Base-by-base conservation (phyloP, 225 moss, liverwort and hornwort genomes). In the Physcomitrellopsis africana region DNA sequence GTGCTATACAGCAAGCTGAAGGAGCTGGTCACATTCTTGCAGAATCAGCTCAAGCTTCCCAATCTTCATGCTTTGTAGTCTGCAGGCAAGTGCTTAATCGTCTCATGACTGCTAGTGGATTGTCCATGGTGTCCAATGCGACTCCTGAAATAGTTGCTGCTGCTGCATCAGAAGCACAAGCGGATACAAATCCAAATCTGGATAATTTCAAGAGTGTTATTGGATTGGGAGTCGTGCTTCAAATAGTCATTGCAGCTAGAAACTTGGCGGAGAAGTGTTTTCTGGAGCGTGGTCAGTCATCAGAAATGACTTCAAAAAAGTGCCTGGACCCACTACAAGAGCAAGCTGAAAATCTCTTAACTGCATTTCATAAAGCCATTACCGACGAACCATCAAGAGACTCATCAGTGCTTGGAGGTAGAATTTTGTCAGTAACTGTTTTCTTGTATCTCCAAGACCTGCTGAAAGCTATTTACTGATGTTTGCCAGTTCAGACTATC, bases 381-480 rank as follows among this genome's bases (percentile, higher is more conserved):
- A 53, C 69, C 23, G 72, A 81, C 10, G 65, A 81, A 60, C 60
- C 60, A 73, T 64, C 77, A 32, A 64, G 63, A 45, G 76, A 79
- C 52, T 76, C 80, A 69, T 48, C 72, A 69, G 72, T 70, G 79
- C 80, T 83, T 60, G 92, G 94, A 85, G 94, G 94, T 92, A 84
- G 60, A 12, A 27, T 59, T 68, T 63, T 18, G 5, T 32, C 19
- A 60, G 61, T 48, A 71, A 5, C 45, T 32, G 29, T 70, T 17
- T 23, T 10, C 23, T 27, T 60, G 19, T 26, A 44, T 4, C 26
- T 62, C 43, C 18, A 52, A 1, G 60, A 53, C 16, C 2, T 46
- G 32, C 59, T 59, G 29, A n/a, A 60, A 48, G 9, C 22, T 29
- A 48, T 65, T 13, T 24, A 44, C 19, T 77, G 22, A 20, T 47